Percentiles rank a stretch among this genome's conserved stretches.
Evolutionary conservation across 805 yeast species (phyloP).

Genomic region (Debaryomyces hansenii): DNA sequence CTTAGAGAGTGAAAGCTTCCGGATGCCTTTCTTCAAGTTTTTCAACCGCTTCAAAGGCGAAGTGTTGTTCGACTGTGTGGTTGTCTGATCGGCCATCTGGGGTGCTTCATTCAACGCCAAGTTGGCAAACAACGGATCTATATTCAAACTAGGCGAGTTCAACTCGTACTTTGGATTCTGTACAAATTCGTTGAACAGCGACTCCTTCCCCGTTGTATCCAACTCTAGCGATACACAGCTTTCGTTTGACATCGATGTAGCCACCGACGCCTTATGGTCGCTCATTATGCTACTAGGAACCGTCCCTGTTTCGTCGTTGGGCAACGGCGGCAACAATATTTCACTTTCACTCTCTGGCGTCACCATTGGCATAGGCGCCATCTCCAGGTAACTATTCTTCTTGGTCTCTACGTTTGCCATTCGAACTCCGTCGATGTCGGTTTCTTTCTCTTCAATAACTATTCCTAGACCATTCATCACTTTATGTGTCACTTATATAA

Average conservation of each 20-base stretch:
- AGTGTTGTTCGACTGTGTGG: slow-evolving; percentile 14
- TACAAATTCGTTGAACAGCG: not conserved
- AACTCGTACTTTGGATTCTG: slow-evolving; percentile 13
- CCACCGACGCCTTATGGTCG: slow-evolving; percentile 9
- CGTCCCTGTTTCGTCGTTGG: slow-evolving; percentile 16
- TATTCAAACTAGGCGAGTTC: slow-evolving; percentile 15
- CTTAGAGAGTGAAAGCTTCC: slow-evolving; percentile 18
- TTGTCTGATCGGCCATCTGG: slow-evolving; percentile 9
- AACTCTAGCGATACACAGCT: not conserved
- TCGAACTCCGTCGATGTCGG: not conserved
- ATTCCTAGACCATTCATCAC: slow-evolving; percentile 29
- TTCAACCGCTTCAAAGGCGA: slow-evolving; percentile 38
- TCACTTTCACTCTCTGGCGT: slow-evolving; percentile 11
- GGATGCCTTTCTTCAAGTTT: slow-evolving; percentile 37
- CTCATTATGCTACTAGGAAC: slow-evolving; percentile 9
- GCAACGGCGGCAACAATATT: slow-evolving; percentile 29
- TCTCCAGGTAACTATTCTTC: not conserved
- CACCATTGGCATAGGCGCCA: not conserved
- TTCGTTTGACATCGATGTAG: not conserved
- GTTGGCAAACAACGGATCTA: slow-evolving; percentile 5
- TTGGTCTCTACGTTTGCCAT: not conserved
- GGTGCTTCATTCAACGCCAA: not conserved
- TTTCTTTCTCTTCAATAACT: slow-evolving; percentile 28
- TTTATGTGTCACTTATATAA: too few relatives aligned
- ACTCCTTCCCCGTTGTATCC: not conserved